Base-by-base conservation (phyloP, 1,139 yeast genomes). In the Kodamaea derodonti region DNA sequence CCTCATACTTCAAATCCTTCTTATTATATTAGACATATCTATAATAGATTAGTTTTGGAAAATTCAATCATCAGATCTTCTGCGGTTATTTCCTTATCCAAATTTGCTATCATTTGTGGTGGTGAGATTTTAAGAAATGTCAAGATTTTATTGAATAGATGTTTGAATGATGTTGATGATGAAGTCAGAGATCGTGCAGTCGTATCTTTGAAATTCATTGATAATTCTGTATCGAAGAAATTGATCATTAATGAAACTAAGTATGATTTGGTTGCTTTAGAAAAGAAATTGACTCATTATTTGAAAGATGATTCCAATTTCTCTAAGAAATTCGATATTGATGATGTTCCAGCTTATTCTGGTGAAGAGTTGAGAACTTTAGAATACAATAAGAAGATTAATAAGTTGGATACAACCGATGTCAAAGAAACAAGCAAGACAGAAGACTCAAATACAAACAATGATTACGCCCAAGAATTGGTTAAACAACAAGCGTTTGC, bases 171-270 rank as follows among this genome's bases (percentile, higher is more conserved):
- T 62, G 77, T 72, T 31, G 96, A 92, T 56, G 98, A 92, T 60
- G 99, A 92, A 63, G 98, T 94, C 26, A 86, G 99, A 68, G 99
- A 92, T 58, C 81, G 99, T 56, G 97, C 98, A 7, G 87, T 95
- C 2, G 70, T 92, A 46, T 81, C 95, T 3, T 69, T 90, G 54
- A 75, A 78, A 45, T 76, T 90, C 43, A 75, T 87, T 40, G 71
- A 69, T 27, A 59, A 28, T 14, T 30, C 37, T 4, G 66, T 37
- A 65, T 72, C 27, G 65, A 70, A 34, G 75, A 16, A 27, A 22
- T 18, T 17, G 17, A 9, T 18, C 22, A 17, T 18, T 17, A 84
- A 90, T 33, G 75, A 78, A 36, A 70, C 80, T 38, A 76, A 75
- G 44, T 88, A 78, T 58, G 88, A 90, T 46, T 70, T 92, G 49